A percentile compares a stretch with the other conserved stretches of the same genome.
phyloP scores from a whole-genome alignment of 108 stramenopile species.

The Cyclotella sp. region DNA sequence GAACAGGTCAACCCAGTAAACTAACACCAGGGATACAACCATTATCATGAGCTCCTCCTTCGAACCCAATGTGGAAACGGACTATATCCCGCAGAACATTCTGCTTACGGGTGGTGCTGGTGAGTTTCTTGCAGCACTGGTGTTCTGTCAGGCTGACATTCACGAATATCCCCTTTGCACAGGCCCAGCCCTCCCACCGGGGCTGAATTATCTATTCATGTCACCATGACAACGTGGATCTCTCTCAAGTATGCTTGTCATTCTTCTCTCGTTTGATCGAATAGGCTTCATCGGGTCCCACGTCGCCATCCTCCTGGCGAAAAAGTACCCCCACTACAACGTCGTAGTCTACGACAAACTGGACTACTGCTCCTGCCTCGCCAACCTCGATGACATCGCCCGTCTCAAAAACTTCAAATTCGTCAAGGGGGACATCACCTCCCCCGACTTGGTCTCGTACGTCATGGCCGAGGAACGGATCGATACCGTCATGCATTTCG shows the following conservation, averaged over 20 bases:
- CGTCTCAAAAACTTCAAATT: conserved; percentile 96
- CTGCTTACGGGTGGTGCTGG: conserved; percentile 97
- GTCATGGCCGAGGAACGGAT: conserved; percentile 93
- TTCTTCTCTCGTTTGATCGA: neutral
- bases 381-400: conserved; percentile 87
- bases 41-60: conserved; percentile 39
- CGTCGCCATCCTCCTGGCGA: conserved; percentile 92
- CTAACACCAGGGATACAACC: too few relatives aligned
- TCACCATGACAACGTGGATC: too few relatives aligned
- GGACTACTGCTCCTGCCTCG: conserved; percentile 98
- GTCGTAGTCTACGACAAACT: conserved; percentile 96
- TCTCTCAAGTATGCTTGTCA: conserved; percentile 7
- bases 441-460: conserved; percentile 94
- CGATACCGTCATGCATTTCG: conserved; percentile 99
- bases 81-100: conserved; percentile 93
- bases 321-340: conserved; percentile 97
- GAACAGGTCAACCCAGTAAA: too few relatives aligned
- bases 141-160: neutral
- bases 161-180: conserved; percentile 16
- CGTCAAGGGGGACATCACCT: conserved; percentile 96
- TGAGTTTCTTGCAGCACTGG: conserved; percentile 30
- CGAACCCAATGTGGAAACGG: conserved; percentile 34
- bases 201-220: neutral
- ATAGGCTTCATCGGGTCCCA: conserved; percentile 94
- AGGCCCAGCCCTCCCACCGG: neutral